Base-by-base conservation (phyloP, 2,329 filamentous ascomycete genomes). In the Fusarium caatingaense region DNA sequence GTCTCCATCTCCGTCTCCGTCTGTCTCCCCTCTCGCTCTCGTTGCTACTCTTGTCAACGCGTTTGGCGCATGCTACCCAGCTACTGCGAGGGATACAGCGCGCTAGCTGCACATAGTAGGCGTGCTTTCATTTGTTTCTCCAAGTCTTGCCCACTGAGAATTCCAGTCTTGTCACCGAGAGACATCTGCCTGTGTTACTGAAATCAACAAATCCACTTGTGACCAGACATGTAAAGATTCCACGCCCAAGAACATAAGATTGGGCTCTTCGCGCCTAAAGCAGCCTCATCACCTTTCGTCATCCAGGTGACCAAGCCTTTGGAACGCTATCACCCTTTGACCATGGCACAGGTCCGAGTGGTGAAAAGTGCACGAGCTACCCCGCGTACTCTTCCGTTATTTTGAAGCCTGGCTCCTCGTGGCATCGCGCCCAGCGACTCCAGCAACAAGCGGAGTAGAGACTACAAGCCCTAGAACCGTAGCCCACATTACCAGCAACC, bases 71-170 rank as follows among this genome's bases (percentile, higher is more conserved):
- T 75, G 62, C 60, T 66, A 72, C 64, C 60, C 53, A 66, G 65
- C 71, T 75, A 74, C 71, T 76, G 74, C 72, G 69, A 68, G 70
- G 68, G 61, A 74, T 72, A 64, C 60, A 76, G 66, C 60, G 65
- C 70, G 65, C 72, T 73, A 72, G 56, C 46, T 54, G 23, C 30
- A 32, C 45, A 45, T 21, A 50, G 64, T 63, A 55, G 49, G 55
- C 57, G 30, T 63, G 66, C 64, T 69, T 58, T 56, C 59, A 60
- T 42, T 56, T 47, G 46, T 46, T 51, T 53, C 41, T 46, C 25
- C 21, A 45, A 18, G 16, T 25, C 16, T 50, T 25, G 30, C 13
- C 16, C 30, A 10, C 30, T 25, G 21, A 11, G n/a, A 23, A 23
- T 34, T 34, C 23, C 16, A 16, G 59, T 44, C 55, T 68, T 67